These are phyloP conservation scores for Canariomyces notabilis DNA, from an alignment of 2,329 filamentous ascomycete genomes.

Conservation along the genomic window DNA sequence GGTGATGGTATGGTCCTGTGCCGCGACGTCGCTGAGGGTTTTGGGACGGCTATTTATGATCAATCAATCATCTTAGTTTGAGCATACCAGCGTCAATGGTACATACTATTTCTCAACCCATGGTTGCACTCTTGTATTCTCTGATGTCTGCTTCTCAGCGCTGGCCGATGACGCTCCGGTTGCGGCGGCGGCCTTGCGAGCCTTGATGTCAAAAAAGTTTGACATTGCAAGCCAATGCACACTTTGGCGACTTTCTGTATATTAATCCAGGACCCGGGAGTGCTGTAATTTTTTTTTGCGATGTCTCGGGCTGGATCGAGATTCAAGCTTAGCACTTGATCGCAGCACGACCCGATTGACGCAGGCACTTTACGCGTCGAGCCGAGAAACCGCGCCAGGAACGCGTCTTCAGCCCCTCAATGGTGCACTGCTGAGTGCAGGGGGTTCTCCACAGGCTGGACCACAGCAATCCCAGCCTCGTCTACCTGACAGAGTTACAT, in stretches of 20 bases:
- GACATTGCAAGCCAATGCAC: conserved; percentile 52
- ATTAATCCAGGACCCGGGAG: not conserved
- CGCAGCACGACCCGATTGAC: not conserved
- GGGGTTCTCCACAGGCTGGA: conserved; percentile 13
- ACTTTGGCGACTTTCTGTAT: not conserved
- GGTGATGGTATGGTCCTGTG: conserved; percentile 94
- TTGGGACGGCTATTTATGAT: conserved; percentile 69
- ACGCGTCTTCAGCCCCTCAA: conserved; percentile 1
- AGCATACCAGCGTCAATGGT: not conserved
- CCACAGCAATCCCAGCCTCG: no score
- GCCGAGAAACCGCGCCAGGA: conserved; percentile 1
- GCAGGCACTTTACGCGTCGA: conserved; percentile 23
- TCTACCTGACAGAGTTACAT: no score
- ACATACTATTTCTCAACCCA: conserved; percentile 99
- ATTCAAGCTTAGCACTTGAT: not conserved
- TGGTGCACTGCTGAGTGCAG: not conserved
- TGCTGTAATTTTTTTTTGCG: not conserved
- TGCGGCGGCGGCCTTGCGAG: conserved; percentile 70
- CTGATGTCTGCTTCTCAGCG: conserved; percentile 56
- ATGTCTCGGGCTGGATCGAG: not conserved
- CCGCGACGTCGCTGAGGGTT: conserved; percentile 87
- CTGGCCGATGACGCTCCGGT: conserved; percentile 62
- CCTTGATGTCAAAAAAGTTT: conserved; percentile 94
- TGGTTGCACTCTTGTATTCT: conserved; percentile 67
- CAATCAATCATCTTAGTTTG: conserved; percentile 27